Percentiles rank a stretch among this genome's conserved stretches.
phyloP scores from a whole-genome alignment of 169 alveolate genomes.

The Cryptosporidium meleagridis region DNA sequence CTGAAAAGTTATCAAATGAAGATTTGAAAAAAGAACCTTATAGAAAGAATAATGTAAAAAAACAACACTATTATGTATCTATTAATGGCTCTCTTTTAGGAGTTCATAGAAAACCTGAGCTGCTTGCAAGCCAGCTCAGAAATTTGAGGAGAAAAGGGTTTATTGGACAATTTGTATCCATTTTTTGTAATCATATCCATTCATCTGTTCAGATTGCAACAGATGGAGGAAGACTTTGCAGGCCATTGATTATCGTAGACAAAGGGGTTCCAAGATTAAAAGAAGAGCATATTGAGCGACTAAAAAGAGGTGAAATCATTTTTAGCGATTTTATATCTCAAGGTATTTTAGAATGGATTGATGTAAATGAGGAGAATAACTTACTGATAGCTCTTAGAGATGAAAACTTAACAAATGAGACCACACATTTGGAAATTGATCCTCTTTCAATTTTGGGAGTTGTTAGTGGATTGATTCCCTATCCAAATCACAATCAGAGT shows the following conservation, averaged over 20 bases:
- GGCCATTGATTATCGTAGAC: constrained; percentile 98
- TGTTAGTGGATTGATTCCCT: constrained; percentile 99
- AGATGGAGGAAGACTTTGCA: constrained; percentile 99
- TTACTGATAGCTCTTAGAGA: constrained; percentile 94
- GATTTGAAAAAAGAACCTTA: not conserved
- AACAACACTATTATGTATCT: constrained; percentile 89
- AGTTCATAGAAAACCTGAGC: constrained; percentile 89
- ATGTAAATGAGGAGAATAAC: constrained; percentile 99
- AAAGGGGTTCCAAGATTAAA: constrained; percentile 89
- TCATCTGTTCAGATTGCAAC: constrained; percentile 95
- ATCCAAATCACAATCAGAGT: constrained; percentile 99
- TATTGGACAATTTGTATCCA: constrained; percentile 96
- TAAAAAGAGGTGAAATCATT: constrained; percentile 85
- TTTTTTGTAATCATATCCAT: constrained; percentile 91
- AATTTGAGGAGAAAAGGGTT: constrained; percentile 94
- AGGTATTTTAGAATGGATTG: constrained; percentile 98
- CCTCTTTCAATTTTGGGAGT: constrained; percentile 98
- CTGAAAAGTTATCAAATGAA: not conserved
- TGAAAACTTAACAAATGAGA: constrained; percentile 87
- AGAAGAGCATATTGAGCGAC: constrained; percentile 79
- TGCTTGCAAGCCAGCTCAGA: constrained; percentile 90
- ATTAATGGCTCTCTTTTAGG: constrained; percentile 96
- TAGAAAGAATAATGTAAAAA: constrained; percentile 73
- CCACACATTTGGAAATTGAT: constrained; percentile 99
- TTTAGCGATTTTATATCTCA: constrained; percentile 88